These are phyloP conservation scores for Xylariaceae sp. DNA, from an alignment of 2,329 filamentous ascomycete species.

Conservation along the genomic window DNA sequence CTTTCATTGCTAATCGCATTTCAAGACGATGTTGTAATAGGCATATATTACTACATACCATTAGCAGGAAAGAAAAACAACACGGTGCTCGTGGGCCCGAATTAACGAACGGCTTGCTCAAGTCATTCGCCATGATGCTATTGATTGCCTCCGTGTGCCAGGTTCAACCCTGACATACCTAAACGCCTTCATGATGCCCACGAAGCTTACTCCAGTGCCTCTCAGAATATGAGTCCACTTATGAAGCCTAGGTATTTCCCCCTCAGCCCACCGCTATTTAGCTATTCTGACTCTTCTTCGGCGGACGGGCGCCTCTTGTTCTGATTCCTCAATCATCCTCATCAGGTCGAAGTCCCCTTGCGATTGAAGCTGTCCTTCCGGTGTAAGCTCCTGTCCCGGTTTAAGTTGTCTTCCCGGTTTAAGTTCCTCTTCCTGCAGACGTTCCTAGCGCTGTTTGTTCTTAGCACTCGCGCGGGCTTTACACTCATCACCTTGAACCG, in stretches of 20 bases:
- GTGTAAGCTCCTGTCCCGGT: too few relatives aligned
- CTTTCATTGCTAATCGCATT: too few relatives aligned
- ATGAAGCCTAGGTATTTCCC: too few relatives aligned
- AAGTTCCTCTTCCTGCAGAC: conserved; percentile 48
- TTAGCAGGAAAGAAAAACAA: background rate
- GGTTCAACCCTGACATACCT: background rate
- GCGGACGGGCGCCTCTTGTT: too few relatives aligned
- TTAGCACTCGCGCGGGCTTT: conserved; percentile 57
- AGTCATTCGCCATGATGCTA: background rate
- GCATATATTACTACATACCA: background rate
- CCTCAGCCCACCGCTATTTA: too few relatives aligned
- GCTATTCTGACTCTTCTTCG: too few relatives aligned
- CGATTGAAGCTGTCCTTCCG: too few relatives aligned
- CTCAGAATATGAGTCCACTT: background rate
- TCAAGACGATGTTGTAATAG: background rate
- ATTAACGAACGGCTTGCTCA: background rate
- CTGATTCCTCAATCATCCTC: too few relatives aligned
- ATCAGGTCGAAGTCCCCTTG: too few relatives aligned
- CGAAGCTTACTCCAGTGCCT: background rate
- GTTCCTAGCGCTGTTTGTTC: too few relatives aligned
- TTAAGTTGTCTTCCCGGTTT: background rate
- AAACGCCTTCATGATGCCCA: background rate
- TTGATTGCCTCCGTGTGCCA: background rate
- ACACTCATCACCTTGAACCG: conserved; percentile 60
- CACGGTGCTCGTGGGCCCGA: background rate